These are phyloP conservation scores for Warburgia ugandensis DNA, from an alignment of 164 flowering plant species.

Conservation along the genomic window DNA sequence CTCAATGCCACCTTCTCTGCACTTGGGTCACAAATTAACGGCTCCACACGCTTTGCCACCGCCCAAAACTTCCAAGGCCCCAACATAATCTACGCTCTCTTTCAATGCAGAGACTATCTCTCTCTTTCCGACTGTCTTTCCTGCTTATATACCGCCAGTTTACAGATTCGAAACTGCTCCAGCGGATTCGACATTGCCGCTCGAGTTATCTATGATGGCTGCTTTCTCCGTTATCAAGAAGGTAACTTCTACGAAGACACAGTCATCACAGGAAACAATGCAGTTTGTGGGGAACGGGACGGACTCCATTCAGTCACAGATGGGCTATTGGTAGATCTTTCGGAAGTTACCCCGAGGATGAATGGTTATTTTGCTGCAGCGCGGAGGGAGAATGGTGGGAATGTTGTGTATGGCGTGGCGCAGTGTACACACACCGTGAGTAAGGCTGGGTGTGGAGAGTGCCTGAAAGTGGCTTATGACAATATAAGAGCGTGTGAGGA, in stretches of 20 bases:
- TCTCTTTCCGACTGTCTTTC: constrained; percentile 32
- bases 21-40: background rate
- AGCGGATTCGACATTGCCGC: constrained; percentile 31
- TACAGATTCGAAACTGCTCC: constrained; percentile 32
- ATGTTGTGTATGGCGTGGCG: constrained; percentile 32
- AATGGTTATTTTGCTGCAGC: constrained; percentile 22
- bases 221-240: constrained; percentile 48
- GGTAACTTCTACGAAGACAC: constrained; percentile 29
- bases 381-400: constrained; percentile 11
- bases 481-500: constrained; percentile 36
- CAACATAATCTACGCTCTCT: constrained; percentile 32
- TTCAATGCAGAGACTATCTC: constrained; percentile 39
- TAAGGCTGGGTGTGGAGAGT: constrained; percentile 31
- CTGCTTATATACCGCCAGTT: constrained; percentile 25
- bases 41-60: constrained; percentile 23
- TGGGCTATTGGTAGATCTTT: constrained; percentile 21
- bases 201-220: constrained; percentile 39
- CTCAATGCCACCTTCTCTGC: constrained; percentile 5
- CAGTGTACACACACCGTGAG: constrained; percentile 40
- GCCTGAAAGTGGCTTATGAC: constrained; percentile 31
- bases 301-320: constrained; percentile 12
- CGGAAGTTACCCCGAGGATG: constrained; percentile 26
- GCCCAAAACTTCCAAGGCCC: constrained; percentile 21
- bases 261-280: constrained; percentile 24
- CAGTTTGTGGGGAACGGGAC: constrained; percentile 16